Evolutionary conservation across 2,329 filamentous ascomycete species (phyloP), one percentile per base, ranked within the genome.

Genomic region (Colletotrichum siamense): DNA sequence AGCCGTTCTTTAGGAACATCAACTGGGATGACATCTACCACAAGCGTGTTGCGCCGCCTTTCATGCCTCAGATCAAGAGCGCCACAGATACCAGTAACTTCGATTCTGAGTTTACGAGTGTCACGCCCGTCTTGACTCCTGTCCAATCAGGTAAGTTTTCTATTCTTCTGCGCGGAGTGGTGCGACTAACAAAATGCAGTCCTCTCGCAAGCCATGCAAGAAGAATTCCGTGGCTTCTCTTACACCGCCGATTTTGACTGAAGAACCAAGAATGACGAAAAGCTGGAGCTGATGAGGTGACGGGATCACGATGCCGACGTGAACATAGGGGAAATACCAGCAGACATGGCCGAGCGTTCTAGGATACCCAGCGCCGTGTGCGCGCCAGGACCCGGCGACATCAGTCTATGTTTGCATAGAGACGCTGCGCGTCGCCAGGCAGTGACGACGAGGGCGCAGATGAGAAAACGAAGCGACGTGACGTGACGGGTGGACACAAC

Each of bases 61-160:
- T 98, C 88, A 86, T 96, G 85, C 97, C 97, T 22, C 92, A 92
- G 49, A 98, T 99, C 81, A 97, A 94, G 86, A 98, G 92, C 83
- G 92, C 96, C 10, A 98, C 97, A 59, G 97, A 99, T 87, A 99
- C 97, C n/a, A 98, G 96, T 90, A 99, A 99, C 88, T 99, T 99
- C 85, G 97, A 99, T 84, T 95, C 95, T 63, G 97, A 99, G 84
- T 99, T 99, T 84, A 99, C 97, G 2, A 99, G 96, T 83, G 97
- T 99, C 71, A 99, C 97, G 57, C 97, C 97, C 2, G 97, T 99
- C 74, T 90, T 99, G 80, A 99, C 97, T 34, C 97, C 97, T 68
- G 97, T 99, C 71, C 96, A 99, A 87, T 98, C 95, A 86, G 96
- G 96, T 98, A 94, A 88, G 94, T 89, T 75, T 69, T 36, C 44